Percentiles rank a stretch among this genome's conserved stretches.
Conservation (phyloP, 179 eudicot genomes). For the Sideroxylon spinosum region DNA sequence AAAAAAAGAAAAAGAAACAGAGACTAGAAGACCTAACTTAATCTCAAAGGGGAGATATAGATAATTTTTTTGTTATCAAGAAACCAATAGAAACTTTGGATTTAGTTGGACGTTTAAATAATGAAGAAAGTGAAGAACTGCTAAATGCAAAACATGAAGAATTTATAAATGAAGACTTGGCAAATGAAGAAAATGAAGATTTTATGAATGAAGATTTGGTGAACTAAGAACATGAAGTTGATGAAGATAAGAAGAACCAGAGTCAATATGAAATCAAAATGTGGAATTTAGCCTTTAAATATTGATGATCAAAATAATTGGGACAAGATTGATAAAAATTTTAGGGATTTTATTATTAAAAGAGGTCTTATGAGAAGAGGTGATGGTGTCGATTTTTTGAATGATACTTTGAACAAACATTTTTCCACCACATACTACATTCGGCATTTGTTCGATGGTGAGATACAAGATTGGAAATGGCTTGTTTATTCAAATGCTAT, state of each 20-base stretch:
- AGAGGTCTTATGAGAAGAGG: background rate
- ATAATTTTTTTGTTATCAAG: background rate
- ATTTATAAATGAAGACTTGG: background rate
- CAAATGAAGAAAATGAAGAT: background rate
- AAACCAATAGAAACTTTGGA: background rate
- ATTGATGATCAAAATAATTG: background rate
- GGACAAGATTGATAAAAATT: background rate
- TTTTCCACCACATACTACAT: background rate
- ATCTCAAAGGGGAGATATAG: background rate
- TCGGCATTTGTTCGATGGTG: too few relatives aligned
- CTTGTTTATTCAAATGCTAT: too few relatives aligned
- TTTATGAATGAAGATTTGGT: background rate
- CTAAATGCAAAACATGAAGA: background rate
- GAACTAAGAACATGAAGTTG: background rate
- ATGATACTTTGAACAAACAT: background rate
- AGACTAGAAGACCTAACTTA: background rate
- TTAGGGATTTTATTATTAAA: background rate
- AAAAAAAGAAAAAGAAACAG: background rate
- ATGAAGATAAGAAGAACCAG: background rate
- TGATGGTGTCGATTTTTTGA: background rate
- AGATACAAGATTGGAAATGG: too few relatives aligned
- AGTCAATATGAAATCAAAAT: background rate
- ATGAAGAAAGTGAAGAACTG: background rate
- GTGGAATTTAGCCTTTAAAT: background rate
- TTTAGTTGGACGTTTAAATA: too few relatives aligned